Conservation (phyloP, 148 eudicot genomes). For the Polygonum maritimum region DNA sequence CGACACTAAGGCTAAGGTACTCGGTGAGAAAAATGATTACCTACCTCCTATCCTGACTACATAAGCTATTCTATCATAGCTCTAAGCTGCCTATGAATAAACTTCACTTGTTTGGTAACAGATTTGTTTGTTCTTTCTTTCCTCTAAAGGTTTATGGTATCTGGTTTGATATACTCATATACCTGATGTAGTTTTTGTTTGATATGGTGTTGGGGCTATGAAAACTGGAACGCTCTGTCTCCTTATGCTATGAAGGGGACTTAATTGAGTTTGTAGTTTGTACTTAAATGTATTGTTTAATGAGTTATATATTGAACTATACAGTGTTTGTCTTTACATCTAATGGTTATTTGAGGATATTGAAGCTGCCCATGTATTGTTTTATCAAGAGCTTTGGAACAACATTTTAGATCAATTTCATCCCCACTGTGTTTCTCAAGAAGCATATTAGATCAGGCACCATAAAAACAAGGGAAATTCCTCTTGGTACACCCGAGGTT, state of each 20-base stretch:
- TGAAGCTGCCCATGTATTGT: not conserved
- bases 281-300: not conserved
- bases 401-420: not conserved
- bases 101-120: not conserved
- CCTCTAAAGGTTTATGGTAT: not conserved
- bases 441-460: not conserved
- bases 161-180: not conserved
- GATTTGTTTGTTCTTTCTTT: not conserved
- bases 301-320: conserved; percentile 1
- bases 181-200: not conserved
- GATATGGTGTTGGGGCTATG: not conserved
- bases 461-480: no score
- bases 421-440: not conserved
- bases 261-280: not conserved
- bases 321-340: not conserved
- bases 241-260: not conserved
- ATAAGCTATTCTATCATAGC: not conserved
- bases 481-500: no score
- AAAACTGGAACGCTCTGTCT: not conserved
- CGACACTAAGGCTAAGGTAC: conserved; percentile 61
- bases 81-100: not conserved
- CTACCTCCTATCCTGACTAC: conserved; percentile 88
- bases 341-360: not conserved
- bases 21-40: conserved; percentile 58
- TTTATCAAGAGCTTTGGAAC: not conserved